Evolutionary conservation across 805 yeast species (phyloP).

Genomic region (Starmerella powellii): DNA sequence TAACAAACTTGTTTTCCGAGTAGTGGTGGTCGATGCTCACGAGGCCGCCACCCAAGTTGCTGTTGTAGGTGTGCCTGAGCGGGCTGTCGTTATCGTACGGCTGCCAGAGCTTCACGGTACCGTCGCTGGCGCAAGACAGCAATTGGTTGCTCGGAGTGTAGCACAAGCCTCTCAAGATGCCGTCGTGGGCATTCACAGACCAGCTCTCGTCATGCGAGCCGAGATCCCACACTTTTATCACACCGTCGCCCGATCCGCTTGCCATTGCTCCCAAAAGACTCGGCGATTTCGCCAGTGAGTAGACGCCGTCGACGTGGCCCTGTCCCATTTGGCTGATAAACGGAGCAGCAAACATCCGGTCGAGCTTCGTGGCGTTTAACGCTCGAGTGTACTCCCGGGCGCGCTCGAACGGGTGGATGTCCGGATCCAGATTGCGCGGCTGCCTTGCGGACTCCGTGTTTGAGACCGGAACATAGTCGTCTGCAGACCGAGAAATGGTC

Average conservation of each 20-base stretch:
- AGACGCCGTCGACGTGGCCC: constrained; percentile 93
- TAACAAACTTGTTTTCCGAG: constrained; percentile 59
- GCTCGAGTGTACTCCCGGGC: constrained; percentile 95
- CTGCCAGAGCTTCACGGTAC: constrained; percentile 81
- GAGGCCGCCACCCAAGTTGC: constrained; percentile 58
- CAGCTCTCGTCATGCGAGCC: constrained; percentile 62
- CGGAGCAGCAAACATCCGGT: constrained; percentile 95
- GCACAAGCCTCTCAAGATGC: constrained; percentile 73
- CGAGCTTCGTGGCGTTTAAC: constrained; percentile 85
- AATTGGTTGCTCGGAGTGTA: constrained; percentile 55
- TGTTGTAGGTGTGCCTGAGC: constrained; percentile 63
- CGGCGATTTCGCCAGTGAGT: constrained; percentile 71
- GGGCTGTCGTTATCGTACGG: constrained; percentile 37
- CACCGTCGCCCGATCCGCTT: constrained; percentile 91
- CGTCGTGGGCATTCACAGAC: constrained; percentile 79
- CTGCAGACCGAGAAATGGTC: constrained; percentile 80
- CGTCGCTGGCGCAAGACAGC: constrained; percentile 83
- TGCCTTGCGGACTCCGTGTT: constrained; percentile 78
- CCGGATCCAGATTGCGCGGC: constrained; percentile 85
- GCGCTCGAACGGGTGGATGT: constrained; percentile 90
- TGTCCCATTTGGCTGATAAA: constrained; percentile 88
- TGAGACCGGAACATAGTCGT: constrained; percentile 81
- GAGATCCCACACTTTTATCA: constrained; percentile 86
- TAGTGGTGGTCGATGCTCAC: constrained; percentile 79
- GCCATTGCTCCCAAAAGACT: constrained; percentile 62